Evolutionary conservation across 2,329 filamentous ascomycete species (phyloP).

Genomic region (Colletotrichum liriopes): DNA sequence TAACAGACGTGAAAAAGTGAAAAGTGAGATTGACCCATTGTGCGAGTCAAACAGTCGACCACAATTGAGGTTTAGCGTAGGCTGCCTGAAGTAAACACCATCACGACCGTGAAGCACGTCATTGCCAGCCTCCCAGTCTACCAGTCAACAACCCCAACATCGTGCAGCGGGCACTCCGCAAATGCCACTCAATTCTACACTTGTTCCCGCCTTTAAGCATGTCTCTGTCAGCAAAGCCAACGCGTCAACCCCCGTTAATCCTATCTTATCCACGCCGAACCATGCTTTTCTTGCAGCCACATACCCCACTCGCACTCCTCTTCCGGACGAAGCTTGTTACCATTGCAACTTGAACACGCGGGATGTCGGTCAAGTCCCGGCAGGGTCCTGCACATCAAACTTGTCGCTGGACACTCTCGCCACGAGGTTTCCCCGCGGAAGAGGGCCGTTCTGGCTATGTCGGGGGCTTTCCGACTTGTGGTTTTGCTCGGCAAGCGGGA

Average conservation of each 20-base stretch:
- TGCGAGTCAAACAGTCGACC: not conserved
- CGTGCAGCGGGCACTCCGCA: conserved; percentile 27
- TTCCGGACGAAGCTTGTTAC: not conserved
- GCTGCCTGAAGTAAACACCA: conserved; percentile 18
- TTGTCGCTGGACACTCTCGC: not conserved
- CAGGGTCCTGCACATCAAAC: conserved; percentile 4
- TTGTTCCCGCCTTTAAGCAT: conserved; percentile 9
- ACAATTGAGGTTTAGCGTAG: too few relatives aligned
- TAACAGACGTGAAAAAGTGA: not conserved
- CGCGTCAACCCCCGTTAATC: not conserved
- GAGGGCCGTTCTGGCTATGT: not conserved
- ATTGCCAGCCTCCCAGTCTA: conserved; percentile 7
- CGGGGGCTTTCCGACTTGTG: conserved; percentile 27
- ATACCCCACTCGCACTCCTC: conserved; percentile 12
- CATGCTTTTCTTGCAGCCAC: not conserved
- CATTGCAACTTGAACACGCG: not conserved
- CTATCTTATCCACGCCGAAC: not conserved
- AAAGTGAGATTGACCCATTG: not conserved
- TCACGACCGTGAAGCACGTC: conserved; percentile 35
- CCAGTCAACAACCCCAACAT: conserved; percentile 1
- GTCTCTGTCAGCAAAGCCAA: not conserved
- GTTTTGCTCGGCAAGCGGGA: conserved; percentile 2
- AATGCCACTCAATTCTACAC: not conserved
- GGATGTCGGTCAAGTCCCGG: conserved; percentile 35
- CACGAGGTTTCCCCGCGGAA: not conserved